Base-by-base conservation (phyloP, 352 stramenopile genomes). In the Pythium guiyangense region DNA sequence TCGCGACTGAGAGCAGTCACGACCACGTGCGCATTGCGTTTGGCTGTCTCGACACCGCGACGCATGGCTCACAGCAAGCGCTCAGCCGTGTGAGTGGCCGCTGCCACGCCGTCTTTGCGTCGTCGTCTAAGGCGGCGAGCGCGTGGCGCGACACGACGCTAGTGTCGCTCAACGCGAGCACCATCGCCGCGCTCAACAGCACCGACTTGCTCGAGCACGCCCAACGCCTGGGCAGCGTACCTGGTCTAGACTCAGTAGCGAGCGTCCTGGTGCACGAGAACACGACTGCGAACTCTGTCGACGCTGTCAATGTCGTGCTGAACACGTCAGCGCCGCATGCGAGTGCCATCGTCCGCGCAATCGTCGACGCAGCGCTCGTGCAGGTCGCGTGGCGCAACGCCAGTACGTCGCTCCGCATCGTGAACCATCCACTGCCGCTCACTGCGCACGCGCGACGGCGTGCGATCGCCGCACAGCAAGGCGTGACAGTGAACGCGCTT, bases 241-340 rank as follows among this genome's bases (percentile, higher is more conserved):
- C 4, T 9, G 31, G 6, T 37, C 31, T 12, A 9, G 12, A 37
- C 31, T 1, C 4, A 9, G 31, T 75, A 49, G 73, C 70, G 9
- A 65, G 52, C 3, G 81, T 69, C 45, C 27, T 85, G 39, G 40
- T 86, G 37, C 57, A 67, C 14, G 59, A 51, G 0, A 66, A 68
- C 8, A 44, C 31, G 31, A 37, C 42, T 5, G 54, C 62, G 1
- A 59, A 52, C 6, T 64, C 69, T 10, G 35, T 84, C 31, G 69
- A 85, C 11, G 54, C 65, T 6, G 84, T 84, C 66, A 61, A 76
- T 6, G 48, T 79, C 9, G 46, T 82, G 14, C 60, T 79, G 42
- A 86, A 89, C 63, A 85, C 76, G 17, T 74, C 74, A 0, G 54
- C 64, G 4, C 60, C 62, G 1, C 79, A 89, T 46, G 69, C 62